Evolutionary conservation across 352 stramenopile genomes (phyloP).

Genomic region (Phytopythium helicoides): DNA sequence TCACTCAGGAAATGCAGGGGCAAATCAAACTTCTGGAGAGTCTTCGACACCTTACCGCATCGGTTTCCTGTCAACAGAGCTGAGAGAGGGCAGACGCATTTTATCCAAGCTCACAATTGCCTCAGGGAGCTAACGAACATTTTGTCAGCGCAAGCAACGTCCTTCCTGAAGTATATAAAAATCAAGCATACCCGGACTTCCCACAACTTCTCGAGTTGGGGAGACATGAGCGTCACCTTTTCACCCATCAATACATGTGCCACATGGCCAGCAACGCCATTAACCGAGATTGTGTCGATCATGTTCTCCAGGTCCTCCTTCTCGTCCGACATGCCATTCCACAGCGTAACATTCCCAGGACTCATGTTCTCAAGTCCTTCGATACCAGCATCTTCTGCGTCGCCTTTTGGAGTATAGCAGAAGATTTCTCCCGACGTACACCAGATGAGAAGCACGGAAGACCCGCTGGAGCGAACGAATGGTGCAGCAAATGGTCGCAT

Average conservation of each 20-base stretch:
- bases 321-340: conserved; percentile 24
- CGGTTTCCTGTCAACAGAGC: too few species aligned
- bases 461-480: conserved; percentile 7
- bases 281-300: conserved; percentile 33
- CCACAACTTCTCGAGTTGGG: conserved; percentile 39
- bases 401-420: conserved; percentile 9
- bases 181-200: conserved; percentile 33
- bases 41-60: too few species aligned
- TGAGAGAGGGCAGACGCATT: conserved; percentile 7
- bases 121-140: conserved; percentile 38
- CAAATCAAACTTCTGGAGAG: too few species aligned
- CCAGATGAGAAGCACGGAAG: conserved; percentile 35
- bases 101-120: conserved; percentile 50
- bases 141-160: background rate
- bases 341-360: conserved; percentile 23
- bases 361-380: conserved; percentile 10
- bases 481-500: conserved; percentile 32
- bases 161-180: background rate
- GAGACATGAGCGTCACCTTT: conserved; percentile 32
- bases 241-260: conserved; percentile 40
- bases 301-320: conserved; percentile 42
- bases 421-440: conserved; percentile 61
- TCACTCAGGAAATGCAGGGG: too few species aligned
- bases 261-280: conserved; percentile 14
- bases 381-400: background rate